phyloP scores from a whole-genome alignment of 2,329 filamentous ascomycete species.

The Bipolaris gigantea region DNA sequence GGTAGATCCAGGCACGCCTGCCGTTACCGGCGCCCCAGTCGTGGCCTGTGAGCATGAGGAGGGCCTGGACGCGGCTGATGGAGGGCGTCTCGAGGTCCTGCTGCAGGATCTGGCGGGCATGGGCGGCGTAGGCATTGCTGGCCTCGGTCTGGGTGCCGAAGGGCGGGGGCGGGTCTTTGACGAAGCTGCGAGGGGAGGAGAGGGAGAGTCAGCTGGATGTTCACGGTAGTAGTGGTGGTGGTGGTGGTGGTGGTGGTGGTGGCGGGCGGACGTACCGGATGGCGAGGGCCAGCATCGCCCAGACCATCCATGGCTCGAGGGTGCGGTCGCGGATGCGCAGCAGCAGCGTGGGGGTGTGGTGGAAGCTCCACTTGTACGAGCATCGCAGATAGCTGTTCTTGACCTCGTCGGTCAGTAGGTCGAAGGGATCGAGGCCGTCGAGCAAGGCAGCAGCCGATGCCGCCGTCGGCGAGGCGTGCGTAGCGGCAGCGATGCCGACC shows the following conservation, averaged over 20 bases:
- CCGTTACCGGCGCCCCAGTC: constrained; percentile 52
- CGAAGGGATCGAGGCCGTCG: constrained; percentile 43
- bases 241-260: no score
- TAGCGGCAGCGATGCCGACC: constrained; percentile 29
- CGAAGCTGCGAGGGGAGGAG: constrained; percentile 32
- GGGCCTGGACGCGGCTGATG: constrained; percentile 45
- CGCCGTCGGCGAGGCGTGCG: constrained; percentile 26
- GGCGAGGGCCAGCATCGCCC: constrained; percentile 48
- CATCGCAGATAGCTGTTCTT: constrained; percentile 48
- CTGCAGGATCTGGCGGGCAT: constrained; percentile 47
- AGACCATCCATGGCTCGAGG: constrained; percentile 45
- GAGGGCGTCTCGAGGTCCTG: constrained; percentile 45
- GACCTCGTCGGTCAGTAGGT: constrained; percentile 47
- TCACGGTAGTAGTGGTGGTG: no score
- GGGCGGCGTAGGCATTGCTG: constrained; percentile 47
- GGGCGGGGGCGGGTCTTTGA: constrained; percentile 40
- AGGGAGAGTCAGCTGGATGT: not conserved
- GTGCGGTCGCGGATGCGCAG: constrained; percentile 43
- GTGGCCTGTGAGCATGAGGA: constrained; percentile 51
- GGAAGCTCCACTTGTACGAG: constrained; percentile 49
- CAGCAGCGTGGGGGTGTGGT: constrained; percentile 47
- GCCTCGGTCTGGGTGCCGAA: constrained; percentile 45
- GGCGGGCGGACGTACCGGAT: constrained; percentile 35
- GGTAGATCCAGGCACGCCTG: constrained; percentile 46
- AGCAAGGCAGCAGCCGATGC: constrained; percentile 29